These are phyloP conservation scores for Populus tomentosa DNA, from an alignment of 441 rosid species.

Conservation along the genomic window DNA sequence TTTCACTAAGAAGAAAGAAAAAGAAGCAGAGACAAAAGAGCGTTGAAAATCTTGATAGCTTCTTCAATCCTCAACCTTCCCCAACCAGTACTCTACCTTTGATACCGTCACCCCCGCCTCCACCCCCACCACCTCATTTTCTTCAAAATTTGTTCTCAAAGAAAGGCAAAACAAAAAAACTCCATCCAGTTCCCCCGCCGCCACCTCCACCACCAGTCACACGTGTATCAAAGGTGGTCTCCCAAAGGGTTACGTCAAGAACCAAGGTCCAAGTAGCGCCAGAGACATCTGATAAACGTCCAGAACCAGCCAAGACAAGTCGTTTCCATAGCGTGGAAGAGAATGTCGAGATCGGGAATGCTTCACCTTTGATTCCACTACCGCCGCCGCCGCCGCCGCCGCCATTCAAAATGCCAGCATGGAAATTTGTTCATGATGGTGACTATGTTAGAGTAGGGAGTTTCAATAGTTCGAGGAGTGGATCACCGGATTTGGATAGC, in stretches of 20 bases:
- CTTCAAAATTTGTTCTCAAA: constrained; percentile 52
- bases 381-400: constrained; percentile 81
- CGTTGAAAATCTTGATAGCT: constrained; percentile 66
- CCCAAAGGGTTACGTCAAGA: constrained; percentile 16
- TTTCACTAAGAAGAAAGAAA: constrained; percentile 46
- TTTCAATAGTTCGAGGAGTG: constrained; percentile 30
- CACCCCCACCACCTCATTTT: constrained; percentile 56
- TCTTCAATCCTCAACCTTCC: constrained; percentile 43
- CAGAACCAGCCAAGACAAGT: constrained; percentile 29
- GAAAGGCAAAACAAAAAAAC: constrained; percentile 44
- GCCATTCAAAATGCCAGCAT: constrained; percentile 54
- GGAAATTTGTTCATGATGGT: constrained; percentile 51
- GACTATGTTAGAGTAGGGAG: constrained; percentile 64
- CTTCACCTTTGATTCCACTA: constrained; percentile 44
- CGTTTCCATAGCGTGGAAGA: constrained; percentile 15
- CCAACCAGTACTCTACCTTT: constrained; percentile 14
- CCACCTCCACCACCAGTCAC: constrained; percentile 38
- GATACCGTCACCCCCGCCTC: constrained; percentile 35
- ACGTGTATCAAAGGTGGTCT: constrained; percentile 1
- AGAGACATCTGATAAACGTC: constrained; percentile 24
- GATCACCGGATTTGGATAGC: constrained; percentile 26
- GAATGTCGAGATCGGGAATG: constrained; percentile 27
- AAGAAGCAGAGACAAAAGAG: constrained; percentile 77
- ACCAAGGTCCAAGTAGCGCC: constrained; percentile 13
- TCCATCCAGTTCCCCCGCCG: constrained; percentile 23